These are phyloP conservation scores for Mucor mucedo DNA, from an alignment of 371 early-diverging fungal species.

Conservation along the genomic window DNA sequence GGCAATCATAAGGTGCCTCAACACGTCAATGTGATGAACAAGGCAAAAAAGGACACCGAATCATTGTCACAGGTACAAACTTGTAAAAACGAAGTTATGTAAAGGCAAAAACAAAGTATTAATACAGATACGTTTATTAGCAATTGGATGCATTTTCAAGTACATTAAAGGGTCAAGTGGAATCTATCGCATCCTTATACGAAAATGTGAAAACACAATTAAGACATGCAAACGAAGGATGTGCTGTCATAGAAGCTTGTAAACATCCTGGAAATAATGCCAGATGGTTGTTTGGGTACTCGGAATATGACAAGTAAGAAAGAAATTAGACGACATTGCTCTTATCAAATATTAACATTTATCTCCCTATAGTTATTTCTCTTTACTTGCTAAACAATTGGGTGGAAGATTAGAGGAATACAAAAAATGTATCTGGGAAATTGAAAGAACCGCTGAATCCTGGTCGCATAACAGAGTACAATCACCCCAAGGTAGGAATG, in stretches of 20 bases:
- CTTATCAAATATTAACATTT: background rate
- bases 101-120: background rate
- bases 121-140: constrained; percentile 17
- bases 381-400: constrained; percentile 32
- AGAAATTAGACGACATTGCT: no score
- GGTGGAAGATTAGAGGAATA: constrained; percentile 40
- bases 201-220: constrained; percentile 39
- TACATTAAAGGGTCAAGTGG: constrained; percentile 34
- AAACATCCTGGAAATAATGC: constrained; percentile 40
- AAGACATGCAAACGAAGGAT: constrained; percentile 45
- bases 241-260: constrained; percentile 43
- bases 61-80: constrained; percentile 36
- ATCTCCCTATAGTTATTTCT: constrained; percentile 36
- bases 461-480: constrained; percentile 40
- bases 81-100: background rate
- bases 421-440: constrained; percentile 49
- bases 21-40: constrained; percentile 34
- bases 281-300: constrained; percentile 51
- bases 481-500: constrained; percentile 49
- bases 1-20: constrained; percentile 37
- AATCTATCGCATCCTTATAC: constrained; percentile 34
- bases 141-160: constrained; percentile 44
- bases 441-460: constrained; percentile 46
- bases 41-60: constrained; percentile 33
- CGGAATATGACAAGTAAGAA: constrained; percentile 44